Percentiles rank a stretch among this genome's conserved stretches.
phyloP scores from a whole-genome alignment of 805 yeast species.

The Yarrowia yakushimensis region DNA sequence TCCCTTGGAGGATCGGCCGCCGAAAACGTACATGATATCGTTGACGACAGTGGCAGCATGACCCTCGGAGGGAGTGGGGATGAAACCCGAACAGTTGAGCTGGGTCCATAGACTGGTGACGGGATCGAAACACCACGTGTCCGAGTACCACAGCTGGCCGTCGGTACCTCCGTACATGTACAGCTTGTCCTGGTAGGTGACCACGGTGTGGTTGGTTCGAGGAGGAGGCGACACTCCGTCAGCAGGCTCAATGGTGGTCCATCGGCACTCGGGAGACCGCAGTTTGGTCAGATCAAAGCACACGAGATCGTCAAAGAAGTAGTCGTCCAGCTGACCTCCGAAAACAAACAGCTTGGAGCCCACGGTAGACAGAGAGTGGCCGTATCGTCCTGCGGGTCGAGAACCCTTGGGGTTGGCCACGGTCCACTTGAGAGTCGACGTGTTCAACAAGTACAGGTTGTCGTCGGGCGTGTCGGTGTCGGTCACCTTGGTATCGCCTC shows the following conservation, averaged over 20 bases:
- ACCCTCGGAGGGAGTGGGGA: conserved; percentile 88
- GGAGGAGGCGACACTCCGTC: conserved; percentile 63
- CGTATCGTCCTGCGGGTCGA: conserved; percentile 90
- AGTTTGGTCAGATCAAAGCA: conserved; percentile 83
- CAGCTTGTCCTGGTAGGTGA: conserved; percentile 69
- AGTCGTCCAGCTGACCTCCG: conserved; percentile 92
- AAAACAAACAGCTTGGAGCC: conserved; percentile 67
- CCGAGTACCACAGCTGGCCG: conserved; percentile 63
- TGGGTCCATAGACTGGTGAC: conserved; percentile 63
- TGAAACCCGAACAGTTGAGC: conserved; percentile 60
- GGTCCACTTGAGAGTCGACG: conserved; percentile 74
- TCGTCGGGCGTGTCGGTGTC: conserved; percentile 79
- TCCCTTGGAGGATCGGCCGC: conserved; percentile 81
- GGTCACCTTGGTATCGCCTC: conserved; percentile 83
- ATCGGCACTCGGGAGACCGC: conserved; percentile 74
- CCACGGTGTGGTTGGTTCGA: conserved; percentile 86
- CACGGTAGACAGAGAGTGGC: conserved; percentile 81
- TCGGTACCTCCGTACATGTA: conserved; percentile 94
- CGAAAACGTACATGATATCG: conserved; percentile 77
- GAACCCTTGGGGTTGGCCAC: conserved; percentile 68
- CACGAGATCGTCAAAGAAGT: conserved; percentile 76
- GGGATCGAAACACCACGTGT: conserved; percentile 80
- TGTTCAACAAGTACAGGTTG: conserved; percentile 80
- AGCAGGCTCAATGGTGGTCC: conserved; percentile 71
- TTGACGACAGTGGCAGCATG: conserved; percentile 81